Evolutionary conservation across 495 filamentous ascomycete genomes (phyloP), one percentile per base, ranked within the genome.

Genomic region (Neurospora tetrasperma): DNA sequence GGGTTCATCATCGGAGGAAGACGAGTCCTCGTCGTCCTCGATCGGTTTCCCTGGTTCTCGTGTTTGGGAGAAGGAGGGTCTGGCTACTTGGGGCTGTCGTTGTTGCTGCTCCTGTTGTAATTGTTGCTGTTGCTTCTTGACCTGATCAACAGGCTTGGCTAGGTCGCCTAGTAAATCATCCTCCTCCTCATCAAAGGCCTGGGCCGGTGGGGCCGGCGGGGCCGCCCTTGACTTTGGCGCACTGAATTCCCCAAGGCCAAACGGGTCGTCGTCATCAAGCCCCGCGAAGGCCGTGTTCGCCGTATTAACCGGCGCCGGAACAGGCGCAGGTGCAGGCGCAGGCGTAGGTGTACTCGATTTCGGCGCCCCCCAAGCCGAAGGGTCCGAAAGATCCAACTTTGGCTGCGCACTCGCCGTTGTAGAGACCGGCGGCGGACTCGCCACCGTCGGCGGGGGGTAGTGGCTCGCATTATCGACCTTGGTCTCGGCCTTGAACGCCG

Each of bases 161-260:
- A 98, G 84, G 71, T 96, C 86, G 0, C 96, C 96, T 20, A 99
- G 85, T 44, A 99, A 91, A 78, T 99, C 94, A 78, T 96, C 93
- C 69, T 97, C 92, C 74, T 97, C 92, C 74, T 97, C 94, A 76
- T 92, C 91, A 39, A 90, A 88, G 4, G 82, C 76, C 77, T 79
- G 16, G 5, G 16, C n/a, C 27, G 81, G 73, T 2, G 83, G 77
- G 14, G 83, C 70, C 27, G 81, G 73, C 3, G 83, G 77, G 14
- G 83, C 70, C 69, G 79, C 59, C 74, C 73, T 74, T 48, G 78
- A 2, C 76, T 79, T 82, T n/a, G 85, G 74, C 66, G 27, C 27
- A 66, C 87, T 88, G 76, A 95, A 76, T 71, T 91, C 84, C 66
- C 83, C 88, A 44, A 98, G 85, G n/a, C 94, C 96, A 76, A 99